Evolutionary conservation across 2,329 filamentous ascomycete genomes (phyloP).

Genomic region (Cordyceps cicadae): DNA sequence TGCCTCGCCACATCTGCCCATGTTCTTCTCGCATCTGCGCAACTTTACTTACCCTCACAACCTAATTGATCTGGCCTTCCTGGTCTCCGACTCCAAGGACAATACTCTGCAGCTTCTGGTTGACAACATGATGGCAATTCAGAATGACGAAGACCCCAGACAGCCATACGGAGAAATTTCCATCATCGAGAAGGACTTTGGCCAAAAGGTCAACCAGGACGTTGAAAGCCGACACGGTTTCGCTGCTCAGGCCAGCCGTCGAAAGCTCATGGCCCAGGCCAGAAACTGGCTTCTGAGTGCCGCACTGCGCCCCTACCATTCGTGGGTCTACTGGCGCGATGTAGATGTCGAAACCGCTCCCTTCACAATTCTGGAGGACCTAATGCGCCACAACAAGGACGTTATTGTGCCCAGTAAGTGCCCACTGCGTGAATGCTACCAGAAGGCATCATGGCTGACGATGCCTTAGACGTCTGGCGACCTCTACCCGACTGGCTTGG

Average conservation of each 20-base stretch:
- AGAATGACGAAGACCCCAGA: constrained; percentile 68
- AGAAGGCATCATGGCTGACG: constrained; percentile 18
- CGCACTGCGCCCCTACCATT: constrained; percentile 86
- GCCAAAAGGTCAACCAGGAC: constrained; percentile 94
- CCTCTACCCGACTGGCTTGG: constrained; percentile 98
- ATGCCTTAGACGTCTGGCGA: constrained; percentile 78
- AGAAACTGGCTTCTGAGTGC: constrained; percentile 95
- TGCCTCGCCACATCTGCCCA: constrained; percentile 80
- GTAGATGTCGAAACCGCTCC: constrained; percentile 97
- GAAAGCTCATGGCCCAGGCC: constrained; percentile 97
- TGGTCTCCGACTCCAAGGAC: constrained; percentile 96
- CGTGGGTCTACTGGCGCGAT: constrained; percentile 99
- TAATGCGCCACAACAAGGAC: constrained; percentile 99
- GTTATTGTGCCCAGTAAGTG: constrained; percentile 93
- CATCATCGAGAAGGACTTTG: constrained; percentile 98
- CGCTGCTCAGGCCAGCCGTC: constrained; percentile 82
- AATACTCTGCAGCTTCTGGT: constrained; percentile 71
- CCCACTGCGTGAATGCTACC: neutral
- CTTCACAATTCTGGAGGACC: constrained; percentile 90
- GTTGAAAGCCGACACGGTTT: constrained; percentile 97
- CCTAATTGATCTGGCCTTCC: constrained; percentile 89
- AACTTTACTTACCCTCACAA: constrained; percentile 98
- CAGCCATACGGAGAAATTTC: constrained; percentile 92
- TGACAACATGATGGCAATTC: constrained; percentile 67
- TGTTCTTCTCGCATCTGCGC: constrained; percentile 97